Base-by-base conservation (phyloP, 768 basidiomycete species). In the Kwoniella bestiolae region DNA sequence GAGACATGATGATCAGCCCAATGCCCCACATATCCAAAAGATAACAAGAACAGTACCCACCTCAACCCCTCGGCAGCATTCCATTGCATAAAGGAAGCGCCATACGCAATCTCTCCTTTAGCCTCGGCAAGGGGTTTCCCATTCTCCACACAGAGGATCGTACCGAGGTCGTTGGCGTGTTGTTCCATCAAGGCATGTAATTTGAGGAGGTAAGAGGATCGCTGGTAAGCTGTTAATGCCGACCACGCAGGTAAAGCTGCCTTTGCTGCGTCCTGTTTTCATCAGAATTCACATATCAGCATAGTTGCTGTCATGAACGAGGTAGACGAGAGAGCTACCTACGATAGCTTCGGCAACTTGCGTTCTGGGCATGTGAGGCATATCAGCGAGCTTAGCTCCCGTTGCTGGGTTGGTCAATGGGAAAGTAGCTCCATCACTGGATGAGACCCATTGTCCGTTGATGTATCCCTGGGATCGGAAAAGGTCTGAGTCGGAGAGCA, bases 291-390 rank as follows among this genome's bases (percentile, higher is more conserved):
- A n/a, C 2, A 28, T 46, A 61, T 35, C 62, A 64, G 25, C 44
- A 53, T 34, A 58, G 55, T 23, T 45, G 60, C 16, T 29, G 46
- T 3, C n/a, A 14, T 3, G 31, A 14, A 12, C 8, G 14, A 38
- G 21, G 28, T 23, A 5, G 23, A 25, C 26, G 9, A 1, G 9
- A 4, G 23, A 18, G 9, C 23, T 14, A 28, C 70, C 60, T 35
- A 61, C 84, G 63, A 97, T 93, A 21, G 94, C 94, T 67, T 87
- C 84, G 71, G 88, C 87, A 5, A 92, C 90, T 81, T 97, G 92
- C 28, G 84, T 84, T 45, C 91, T 75, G 8, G 89, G 61, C 68
- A 66, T 66, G 51, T 72, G 44, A 34, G 70, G 67, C 28, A 58
- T 44, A 16, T 72, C 60, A 9, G 35, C 64, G 1, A 70, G 21